phyloP scores from a whole-genome alignment of 495 filamentous ascomycete genomes.

The Haplographium delicatum region DNA sequence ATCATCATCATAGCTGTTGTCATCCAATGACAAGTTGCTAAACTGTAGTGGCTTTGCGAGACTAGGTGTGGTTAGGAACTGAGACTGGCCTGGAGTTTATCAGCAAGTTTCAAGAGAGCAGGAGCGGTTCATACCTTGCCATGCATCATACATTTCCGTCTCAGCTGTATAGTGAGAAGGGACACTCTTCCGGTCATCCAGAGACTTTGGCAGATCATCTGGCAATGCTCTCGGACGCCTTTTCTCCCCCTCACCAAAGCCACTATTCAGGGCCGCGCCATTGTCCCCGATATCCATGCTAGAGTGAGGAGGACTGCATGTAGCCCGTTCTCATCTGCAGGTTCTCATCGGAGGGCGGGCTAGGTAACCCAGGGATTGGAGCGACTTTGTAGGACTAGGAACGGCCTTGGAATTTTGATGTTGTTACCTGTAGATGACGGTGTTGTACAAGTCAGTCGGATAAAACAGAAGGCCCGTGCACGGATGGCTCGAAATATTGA shows the following conservation, averaged over 20 bases:
- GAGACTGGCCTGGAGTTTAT: conserved; percentile 72
- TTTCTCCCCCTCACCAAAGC: conserved; percentile 31
- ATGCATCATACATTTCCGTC: conserved; percentile 97
- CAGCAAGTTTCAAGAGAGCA: conserved; percentile 11
- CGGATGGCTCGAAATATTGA: no score
- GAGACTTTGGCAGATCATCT: conserved; percentile 79
- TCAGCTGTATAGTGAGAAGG: conserved; percentile 56
- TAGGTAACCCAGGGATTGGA: neutral
- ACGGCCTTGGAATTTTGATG: neutral
- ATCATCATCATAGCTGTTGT: conserved; percentile 62
- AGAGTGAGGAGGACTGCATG: conserved; percentile 18
- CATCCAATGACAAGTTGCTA: conserved; percentile 72
- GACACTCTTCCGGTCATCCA: conserved; percentile 75
- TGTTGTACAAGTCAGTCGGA: conserved; percentile 5
- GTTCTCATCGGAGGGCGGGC: neutral
- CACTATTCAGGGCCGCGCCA: conserved; percentile 36
- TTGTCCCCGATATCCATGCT: conserved; percentile 55
- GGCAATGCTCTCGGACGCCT: conserved; percentile 48
- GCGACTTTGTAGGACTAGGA: neutral
- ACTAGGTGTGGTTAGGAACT: conserved; percentile 83
- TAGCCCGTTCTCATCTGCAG: conserved; percentile 17
- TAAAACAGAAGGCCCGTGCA: conserved; percentile 4
- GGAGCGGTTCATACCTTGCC: conserved; percentile 68
- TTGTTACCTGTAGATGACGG: conserved; percentile 8
- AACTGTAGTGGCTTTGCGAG: conserved; percentile 79